These are phyloP conservation scores for Leptomonas seymouri DNA, from an alignment of 208 protist genomes.

Conservation along the genomic window DNA sequence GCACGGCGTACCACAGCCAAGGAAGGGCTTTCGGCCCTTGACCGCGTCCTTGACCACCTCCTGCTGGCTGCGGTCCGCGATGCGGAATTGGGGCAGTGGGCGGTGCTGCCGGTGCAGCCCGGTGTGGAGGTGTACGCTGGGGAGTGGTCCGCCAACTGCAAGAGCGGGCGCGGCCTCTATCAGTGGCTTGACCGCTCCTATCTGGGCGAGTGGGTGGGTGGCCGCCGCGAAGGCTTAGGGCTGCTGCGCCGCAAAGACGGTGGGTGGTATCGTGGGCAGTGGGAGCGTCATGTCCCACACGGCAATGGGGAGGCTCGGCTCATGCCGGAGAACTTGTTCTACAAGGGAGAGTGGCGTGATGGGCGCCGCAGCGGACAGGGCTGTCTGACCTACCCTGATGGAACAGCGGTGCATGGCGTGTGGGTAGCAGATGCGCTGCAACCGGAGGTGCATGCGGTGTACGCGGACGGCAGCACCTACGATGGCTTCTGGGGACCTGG, in stretches of 20 bases:
- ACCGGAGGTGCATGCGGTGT: conserved; percentile 50
- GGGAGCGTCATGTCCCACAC: conserved; percentile 70
- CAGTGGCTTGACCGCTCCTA: conserved; percentile 83
- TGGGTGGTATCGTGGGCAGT: conserved; percentile 80
- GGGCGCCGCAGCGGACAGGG: conserved; percentile 63
- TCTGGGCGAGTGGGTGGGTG: conserved; percentile 74
- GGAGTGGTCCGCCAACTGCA: conserved; percentile 74
- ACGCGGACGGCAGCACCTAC: conserved; percentile 74
- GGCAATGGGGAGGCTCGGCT: conserved; percentile 69
- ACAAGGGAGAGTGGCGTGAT: conserved; percentile 64
- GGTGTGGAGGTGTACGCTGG: conserved; percentile 89
- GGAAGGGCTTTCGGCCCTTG: conserved; percentile 29
- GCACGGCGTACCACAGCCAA: conserved; percentile 12
- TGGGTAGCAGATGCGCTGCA: conserved; percentile 54
- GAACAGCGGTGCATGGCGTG: conserved; percentile 42
- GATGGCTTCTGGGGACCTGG: conserved; percentile 60
- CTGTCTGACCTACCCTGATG: conserved; percentile 38
- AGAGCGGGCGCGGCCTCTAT: conserved; percentile 81
- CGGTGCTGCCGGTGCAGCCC: conserved; percentile 33
- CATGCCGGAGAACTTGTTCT: conserved; percentile 49
- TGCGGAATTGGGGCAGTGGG: conserved; percentile 21
- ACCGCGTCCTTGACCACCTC: conserved; percentile 18
- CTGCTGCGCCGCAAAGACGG: conserved; percentile 59
- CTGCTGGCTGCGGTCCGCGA: conserved; percentile 17
- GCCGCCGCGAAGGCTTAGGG: conserved; percentile 78